phyloP scores from a whole-genome alignment of 768 basidiomycete species.

The Phaeotremella fagi region DNA sequence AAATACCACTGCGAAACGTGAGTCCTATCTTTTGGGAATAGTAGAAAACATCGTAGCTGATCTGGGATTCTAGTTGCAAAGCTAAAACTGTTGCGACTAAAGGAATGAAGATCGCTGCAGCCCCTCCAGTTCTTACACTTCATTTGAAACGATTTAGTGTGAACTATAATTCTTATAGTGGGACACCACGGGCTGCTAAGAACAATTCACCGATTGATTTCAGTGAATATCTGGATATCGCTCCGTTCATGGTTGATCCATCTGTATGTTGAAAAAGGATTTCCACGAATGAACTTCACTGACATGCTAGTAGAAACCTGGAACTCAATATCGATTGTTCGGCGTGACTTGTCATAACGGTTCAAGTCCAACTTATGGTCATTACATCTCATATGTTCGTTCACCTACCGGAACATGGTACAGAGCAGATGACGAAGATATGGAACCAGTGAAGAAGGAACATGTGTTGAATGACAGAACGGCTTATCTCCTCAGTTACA shows the following conservation, averaged over 20 bases:
- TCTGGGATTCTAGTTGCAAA: slow-evolving; percentile 66
- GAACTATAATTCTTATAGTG: slow-evolving; percentile 25
- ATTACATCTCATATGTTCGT: slow-evolving; percentile 85
- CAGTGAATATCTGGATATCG: slow-evolving; percentile 65
- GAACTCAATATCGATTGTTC: slow-evolving; percentile 75
- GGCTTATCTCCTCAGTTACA: slow-evolving; percentile 92
- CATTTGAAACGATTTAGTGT: slow-evolving; percentile 82
- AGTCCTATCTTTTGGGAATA: too few species aligned
- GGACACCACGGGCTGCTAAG: slow-evolving; percentile 72
- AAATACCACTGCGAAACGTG: slow-evolving; percentile 99
- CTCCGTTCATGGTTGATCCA: slow-evolving; percentile 76
- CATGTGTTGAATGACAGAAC: slow-evolving; percentile 63
- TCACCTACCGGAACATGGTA: slow-evolving; percentile 68
- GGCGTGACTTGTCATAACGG: slow-evolving; percentile 92
- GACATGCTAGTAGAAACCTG: not conserved
- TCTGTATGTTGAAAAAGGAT: slow-evolving; percentile 50
- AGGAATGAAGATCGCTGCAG: slow-evolving; percentile 78
- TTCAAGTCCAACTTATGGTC: slow-evolving; percentile 86
- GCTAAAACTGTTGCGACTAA: slow-evolving; percentile 85
- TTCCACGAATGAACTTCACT: not conserved
- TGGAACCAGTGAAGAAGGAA: slow-evolving; percentile 50
- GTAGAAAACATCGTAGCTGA: too few species aligned
- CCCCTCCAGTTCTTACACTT: slow-evolving; percentile 80
- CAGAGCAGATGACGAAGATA: slow-evolving; percentile 89
- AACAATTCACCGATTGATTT: slow-evolving; percentile 73